Base-by-base conservation (phyloP, 2,329 filamentous ascomycete genomes). In the Pyrenophora seminiperda region DNA sequence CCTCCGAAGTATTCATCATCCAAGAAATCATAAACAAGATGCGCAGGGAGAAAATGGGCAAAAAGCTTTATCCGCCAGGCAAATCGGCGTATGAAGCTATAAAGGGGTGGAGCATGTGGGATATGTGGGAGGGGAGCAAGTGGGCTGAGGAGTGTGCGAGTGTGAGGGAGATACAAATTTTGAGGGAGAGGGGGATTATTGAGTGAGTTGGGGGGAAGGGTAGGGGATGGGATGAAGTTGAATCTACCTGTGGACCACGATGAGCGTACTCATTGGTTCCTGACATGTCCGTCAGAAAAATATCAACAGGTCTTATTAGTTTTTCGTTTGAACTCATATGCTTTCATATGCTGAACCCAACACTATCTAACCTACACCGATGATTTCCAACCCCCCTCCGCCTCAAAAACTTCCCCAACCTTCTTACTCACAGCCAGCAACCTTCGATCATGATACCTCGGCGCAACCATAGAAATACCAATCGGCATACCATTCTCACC, bases 401-500 rank as follows among this genome's bases (percentile, higher is more conserved):
- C 40, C 42, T 69, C 67, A 34, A 71, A 71, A 1, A 71, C 47
- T 29, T 57, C 58, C 1, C 67, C 67, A 4, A 72, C 59, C 24
- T 66, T 59, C 24, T 51, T 63, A 27, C 58, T 50, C 3, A 72
- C 67, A 14, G 57, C 48, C n/a, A 72, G 51, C 24, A 72, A 39
- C 38, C 62, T 53, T 44, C 65, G 59, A 29, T 73, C 63, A 36
- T 59, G 56, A 50, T 70, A 71, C 20, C 68, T 47, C 1, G 77
- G 72, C 0, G 74, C 75, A 0, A 83, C 77, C 1, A 83, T 61
- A 0, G 80, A 82, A 15, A 84, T 58, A 0, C 86, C 85, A 30
- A 88, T 77, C 0, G 85, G 86, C 76, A 88, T 68, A 0, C 75
- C 78, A 50, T 81, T 76, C 22, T 74, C 73, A 0, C 85, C 84